These are phyloP conservation scores for Malassezia dermatis DNA, from an alignment of 1,284 basidiomycete species.

Conservation along the genomic window DNA sequence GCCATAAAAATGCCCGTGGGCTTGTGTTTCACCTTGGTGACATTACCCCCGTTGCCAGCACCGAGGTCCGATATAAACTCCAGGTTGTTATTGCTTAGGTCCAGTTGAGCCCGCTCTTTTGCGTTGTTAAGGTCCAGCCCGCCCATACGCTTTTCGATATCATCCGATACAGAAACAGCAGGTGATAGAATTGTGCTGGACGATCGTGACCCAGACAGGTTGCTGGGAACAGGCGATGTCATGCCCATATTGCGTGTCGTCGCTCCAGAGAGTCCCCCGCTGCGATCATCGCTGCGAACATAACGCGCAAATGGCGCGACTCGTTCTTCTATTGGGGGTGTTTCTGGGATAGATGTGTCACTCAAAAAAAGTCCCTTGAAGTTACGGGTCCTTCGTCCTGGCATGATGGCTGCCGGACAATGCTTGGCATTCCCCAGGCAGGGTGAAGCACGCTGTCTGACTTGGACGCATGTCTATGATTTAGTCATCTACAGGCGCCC, in stretches of 20 bases:
- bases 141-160: slow-evolving; percentile 19
- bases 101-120: slow-evolving; percentile 44
- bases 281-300: not conserved
- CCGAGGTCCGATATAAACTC: slow-evolving; percentile 75
- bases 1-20: slow-evolving; percentile 43
- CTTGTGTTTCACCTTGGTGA: slow-evolving; percentile 60
- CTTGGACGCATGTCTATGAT: not conserved
- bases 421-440: not conserved
- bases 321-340: not conserved
- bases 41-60: slow-evolving; percentile 93
- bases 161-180: not conserved
- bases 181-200: not conserved
- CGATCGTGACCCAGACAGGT: not conserved
- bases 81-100: slow-evolving; percentile 49
- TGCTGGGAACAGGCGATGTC: not conserved
- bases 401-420: not conserved
- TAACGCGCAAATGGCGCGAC: slow-evolving; percentile 5
- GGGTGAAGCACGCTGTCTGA: not conserved
- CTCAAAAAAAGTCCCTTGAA: slow-evolving; percentile 42
- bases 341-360: not conserved
- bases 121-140: slow-evolving; percentile 19
- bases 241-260: not conserved
- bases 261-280: not conserved
- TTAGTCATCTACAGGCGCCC: slow-evolving; percentile 3
- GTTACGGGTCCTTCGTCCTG: slow-evolving; percentile 42